phyloP scores from a whole-genome alignment of 2,329 filamentous ascomycete genomes.

The Eurotiales sp. region DNA sequence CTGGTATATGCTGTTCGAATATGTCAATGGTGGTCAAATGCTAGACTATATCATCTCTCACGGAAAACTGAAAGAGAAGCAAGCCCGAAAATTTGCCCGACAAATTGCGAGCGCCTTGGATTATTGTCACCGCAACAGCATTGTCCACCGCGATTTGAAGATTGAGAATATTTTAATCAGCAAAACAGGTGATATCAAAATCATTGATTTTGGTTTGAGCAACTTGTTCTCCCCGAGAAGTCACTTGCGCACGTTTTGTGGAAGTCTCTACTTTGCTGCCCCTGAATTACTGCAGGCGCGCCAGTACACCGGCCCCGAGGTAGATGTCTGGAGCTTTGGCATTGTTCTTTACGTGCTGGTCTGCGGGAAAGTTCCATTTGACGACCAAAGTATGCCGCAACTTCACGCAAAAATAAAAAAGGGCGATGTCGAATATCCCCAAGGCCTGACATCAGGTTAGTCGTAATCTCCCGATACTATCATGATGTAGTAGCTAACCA shows the following conservation, averaged over 20 bases:
- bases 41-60: conserved; percentile 99
- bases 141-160: conserved; percentile 95
- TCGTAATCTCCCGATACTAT: conserved; percentile 17
- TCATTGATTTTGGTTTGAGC: conserved; percentile 96
- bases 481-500: conserved; percentile 33
- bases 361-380: conserved; percentile 96
- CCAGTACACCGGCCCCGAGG: conserved; percentile 92
- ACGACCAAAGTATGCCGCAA: conserved; percentile 98
- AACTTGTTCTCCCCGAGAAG: conserved; percentile 86
- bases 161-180: conserved; percentile 99
- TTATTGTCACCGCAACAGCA: conserved; percentile 97
- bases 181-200: conserved; percentile 98
- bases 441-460: conserved; percentile 84
- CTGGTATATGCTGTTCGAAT: conserved; percentile 99
- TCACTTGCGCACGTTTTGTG: conserved; percentile 93
- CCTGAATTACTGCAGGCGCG: conserved; percentile 90
- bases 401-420: conserved; percentile 99
- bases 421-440: conserved; percentile 90
- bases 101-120: conserved; percentile 96
- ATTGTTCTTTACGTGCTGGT: conserved; percentile 97
- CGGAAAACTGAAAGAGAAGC: conserved; percentile 95
- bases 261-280: conserved; percentile 94
- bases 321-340: conserved; percentile 98
- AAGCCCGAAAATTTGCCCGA: conserved; percentile 93
- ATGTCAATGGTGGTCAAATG: conserved; percentile 98